Conservation (phyloP, 495 filamentous ascomycete species). For the Podospora conica region DNA sequence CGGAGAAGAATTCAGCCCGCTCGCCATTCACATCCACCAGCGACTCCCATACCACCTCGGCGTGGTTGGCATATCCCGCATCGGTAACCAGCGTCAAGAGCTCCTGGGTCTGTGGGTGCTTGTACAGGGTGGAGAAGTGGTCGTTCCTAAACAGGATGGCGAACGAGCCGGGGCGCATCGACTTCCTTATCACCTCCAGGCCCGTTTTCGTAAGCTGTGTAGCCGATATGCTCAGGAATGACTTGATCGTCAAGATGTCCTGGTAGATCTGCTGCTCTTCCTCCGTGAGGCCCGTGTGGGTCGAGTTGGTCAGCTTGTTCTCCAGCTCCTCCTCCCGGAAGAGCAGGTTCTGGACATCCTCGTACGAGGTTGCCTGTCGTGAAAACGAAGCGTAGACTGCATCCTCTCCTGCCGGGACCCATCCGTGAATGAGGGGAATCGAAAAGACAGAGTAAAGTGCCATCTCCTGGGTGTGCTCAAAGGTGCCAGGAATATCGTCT, state of each 20-base stretch:
- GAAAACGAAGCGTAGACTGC: slow-evolving; percentile 58
- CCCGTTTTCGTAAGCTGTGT: slow-evolving; percentile 85
- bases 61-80: slow-evolving; percentile 77
- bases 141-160: slow-evolving; percentile 95
- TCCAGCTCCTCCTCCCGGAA: slow-evolving; percentile 86
- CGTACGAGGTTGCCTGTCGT: slow-evolving; percentile 71
- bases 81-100: slow-evolving; percentile 85
- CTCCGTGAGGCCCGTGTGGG: slow-evolving; percentile 41
- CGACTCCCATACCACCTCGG: slow-evolving; percentile 94
- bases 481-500: slow-evolving; percentile 57
- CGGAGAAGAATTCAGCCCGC: slow-evolving; percentile 74
- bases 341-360: slow-evolving; percentile 81
- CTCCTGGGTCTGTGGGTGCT: slow-evolving; percentile 62
- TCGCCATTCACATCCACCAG: slow-evolving; percentile 84
- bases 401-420: slow-evolving; percentile 66
- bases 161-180: slow-evolving; percentile 63
- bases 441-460: slow-evolving; percentile 78
- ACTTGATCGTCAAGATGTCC: slow-evolving; percentile 75
- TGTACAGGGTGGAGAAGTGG: slow-evolving; percentile 89
- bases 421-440: slow-evolving; percentile 89
- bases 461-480: slow-evolving; percentile 79
- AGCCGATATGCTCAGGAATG: slow-evolving; percentile 68
- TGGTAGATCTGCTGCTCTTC: slow-evolving; percentile 68
- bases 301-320: slow-evolving; percentile 56
- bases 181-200: slow-evolving; percentile 60